Evolutionary conservation across 768 basidiomycete species (phyloP).

Genomic region (Polyporus arcularius): DNA sequence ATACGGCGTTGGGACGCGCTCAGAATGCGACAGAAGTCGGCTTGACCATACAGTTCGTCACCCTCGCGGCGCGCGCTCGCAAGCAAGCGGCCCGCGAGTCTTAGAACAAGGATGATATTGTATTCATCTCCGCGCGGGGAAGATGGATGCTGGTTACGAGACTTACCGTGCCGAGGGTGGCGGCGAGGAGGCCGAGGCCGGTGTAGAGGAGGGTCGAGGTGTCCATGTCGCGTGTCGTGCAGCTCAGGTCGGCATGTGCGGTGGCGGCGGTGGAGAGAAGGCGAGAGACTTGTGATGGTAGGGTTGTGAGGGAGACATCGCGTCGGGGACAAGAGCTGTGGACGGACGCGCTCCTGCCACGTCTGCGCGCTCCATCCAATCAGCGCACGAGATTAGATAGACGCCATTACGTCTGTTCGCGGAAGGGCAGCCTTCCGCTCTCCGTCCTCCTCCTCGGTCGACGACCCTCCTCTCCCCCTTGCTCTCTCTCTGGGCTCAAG

Average conservation of each 20-base stretch:
- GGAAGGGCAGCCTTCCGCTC: not conserved
- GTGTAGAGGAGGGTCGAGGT: conserved; percentile 18
- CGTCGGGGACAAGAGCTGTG: too few relatives aligned
- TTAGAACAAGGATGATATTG: conserved; percentile 92
- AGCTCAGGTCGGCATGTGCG: conserved; percentile 14
- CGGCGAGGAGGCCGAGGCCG: conserved; percentile 20
- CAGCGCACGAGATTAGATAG: conserved; percentile 5
- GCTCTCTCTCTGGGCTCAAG: not conserved
- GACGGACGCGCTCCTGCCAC: conserved; percentile 2
- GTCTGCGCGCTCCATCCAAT: not conserved
- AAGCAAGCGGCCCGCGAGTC: conserved; percentile 58
- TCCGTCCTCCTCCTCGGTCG: not conserved
- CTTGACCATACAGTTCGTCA: conserved; percentile 63
- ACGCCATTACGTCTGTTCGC: not conserved
- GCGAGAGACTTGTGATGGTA: too few relatives aligned
- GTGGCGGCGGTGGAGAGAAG: not conserved
- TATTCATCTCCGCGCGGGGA: conserved; percentile 50
- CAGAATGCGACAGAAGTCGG: conserved; percentile 34
- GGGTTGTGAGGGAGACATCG: not conserved
- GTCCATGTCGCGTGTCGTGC: conserved; percentile 17
- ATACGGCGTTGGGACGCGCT: conserved; percentile 32
- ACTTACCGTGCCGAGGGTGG: conserved; percentile 27
- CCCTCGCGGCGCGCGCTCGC: conserved; percentile 53
- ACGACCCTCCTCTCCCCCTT: not conserved
- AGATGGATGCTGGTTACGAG: not conserved